These are phyloP conservation scores for Metschnikowia lochheadii DNA, from an alignment of 805 yeast species.

Conservation along the genomic window DNA sequence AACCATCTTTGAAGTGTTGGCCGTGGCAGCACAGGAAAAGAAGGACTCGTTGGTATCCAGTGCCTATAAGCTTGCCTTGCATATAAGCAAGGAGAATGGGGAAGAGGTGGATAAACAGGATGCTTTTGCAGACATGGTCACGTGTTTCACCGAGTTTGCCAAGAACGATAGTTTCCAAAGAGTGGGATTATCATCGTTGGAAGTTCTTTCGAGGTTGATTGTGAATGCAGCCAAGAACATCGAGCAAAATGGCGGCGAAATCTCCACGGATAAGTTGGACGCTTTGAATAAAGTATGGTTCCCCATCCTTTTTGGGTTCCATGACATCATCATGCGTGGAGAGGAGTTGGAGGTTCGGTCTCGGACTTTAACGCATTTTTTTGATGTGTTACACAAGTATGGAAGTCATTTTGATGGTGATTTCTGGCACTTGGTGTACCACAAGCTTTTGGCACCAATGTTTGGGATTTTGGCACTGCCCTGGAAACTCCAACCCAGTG, in stretches of 20 bases:
- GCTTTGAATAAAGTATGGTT: constrained; percentile 66
- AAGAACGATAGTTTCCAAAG: constrained; percentile 82
- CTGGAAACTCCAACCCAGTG: constrained; percentile 66
- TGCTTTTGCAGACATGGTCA: constrained; percentile 60
- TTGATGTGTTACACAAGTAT: constrained; percentile 72
- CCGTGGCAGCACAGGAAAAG: constrained; percentile 62
- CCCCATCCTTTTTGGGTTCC: constrained; percentile 80
- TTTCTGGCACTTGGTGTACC: constrained; percentile 82
- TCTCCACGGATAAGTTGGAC: constrained; percentile 16
- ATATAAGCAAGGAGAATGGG: constrained; percentile 58
- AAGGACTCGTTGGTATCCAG: constrained; percentile 58
- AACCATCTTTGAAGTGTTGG: constrained; percentile 75
- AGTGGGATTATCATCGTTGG: constrained; percentile 74
- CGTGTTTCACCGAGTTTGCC: constrained; percentile 73
- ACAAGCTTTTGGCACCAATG: constrained; percentile 80
- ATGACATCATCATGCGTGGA: constrained; percentile 87
- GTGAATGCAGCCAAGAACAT: constrained; percentile 50
- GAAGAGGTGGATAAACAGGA: constrained; percentile 67
- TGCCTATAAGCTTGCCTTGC: constrained; percentile 59
- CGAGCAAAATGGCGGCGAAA: constrained; percentile 4
- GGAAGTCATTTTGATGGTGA: constrained; percentile 71
- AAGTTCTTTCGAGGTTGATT: constrained; percentile 61
- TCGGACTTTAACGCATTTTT: constrained; percentile 75
- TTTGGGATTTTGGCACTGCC: constrained; percentile 73
- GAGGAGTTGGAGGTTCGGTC: constrained; percentile 93